Evolutionary conservation across 768 basidiomycete species (phyloP), one percentile per base, ranked within the genome.

Genomic region (Macrolepiota fuliginosa): DNA sequence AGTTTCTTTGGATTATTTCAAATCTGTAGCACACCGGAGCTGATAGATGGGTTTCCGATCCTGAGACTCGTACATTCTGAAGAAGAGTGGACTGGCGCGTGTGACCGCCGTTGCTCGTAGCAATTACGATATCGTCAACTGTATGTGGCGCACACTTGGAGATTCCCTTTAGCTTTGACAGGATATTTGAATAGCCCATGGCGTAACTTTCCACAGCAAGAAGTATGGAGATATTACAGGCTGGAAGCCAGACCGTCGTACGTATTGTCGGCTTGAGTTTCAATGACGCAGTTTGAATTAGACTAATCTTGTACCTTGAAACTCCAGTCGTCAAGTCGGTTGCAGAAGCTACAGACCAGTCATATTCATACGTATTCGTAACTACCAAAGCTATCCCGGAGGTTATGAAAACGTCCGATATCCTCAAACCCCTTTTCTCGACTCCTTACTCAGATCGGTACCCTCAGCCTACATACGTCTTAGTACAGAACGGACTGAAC

Each of bases 321-420:
- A 22, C 15, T 27, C 27, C 25, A 90, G 90, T 89, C 54, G 81
- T 84, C 65, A 79, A 71, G 36, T 83, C 83, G 2, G 79, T 91
- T 32, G 71, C 69, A 1, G 84, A 85, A 42, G 90, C 90, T 11
- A 77, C 81, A 17, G 87, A 89, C 68, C 69, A 76, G 37, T 68
- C 79, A 0, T 92, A 91, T 70, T 77, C 81, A 47, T 85, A 87
- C 69, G 88, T 90, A 4, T 72, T 92, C 32, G 69, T 91, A 51
- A 79, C 86, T 3, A 90, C 88, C 1, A 92, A 92, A 69, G 84
- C 85, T 3, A 73, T 91, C 17, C 90, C 90, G 3, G 90, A 92
- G 66, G 67, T 89, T 10, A 67, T 74, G 1, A 81, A 78, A 11
- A 90, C 87, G 5, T 75, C 89, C 0, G 69, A 73, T 3, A 70